Evolutionary conservation across 306 rosid species (phyloP), one percentile per base, ranked within the genome.

Genomic region (Neltuma alba): DNA sequence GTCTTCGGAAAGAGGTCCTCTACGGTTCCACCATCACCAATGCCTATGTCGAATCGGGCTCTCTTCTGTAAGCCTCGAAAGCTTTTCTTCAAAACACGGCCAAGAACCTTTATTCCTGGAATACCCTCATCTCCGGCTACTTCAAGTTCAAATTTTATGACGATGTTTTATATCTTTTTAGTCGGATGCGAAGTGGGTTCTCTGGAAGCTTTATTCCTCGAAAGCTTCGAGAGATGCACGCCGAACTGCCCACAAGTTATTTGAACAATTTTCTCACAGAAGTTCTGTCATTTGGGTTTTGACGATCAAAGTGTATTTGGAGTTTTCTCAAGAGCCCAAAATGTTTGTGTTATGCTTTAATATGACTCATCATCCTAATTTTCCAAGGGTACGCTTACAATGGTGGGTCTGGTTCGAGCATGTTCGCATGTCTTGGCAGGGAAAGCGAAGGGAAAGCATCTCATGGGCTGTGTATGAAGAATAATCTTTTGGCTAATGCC

Each of bases 91-190:
- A 66, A 34, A 81, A 74, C 50, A 67, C 20, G 5, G 28, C 6
- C 4, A 75, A 75, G 42, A 81, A 75, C 63, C 64, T 67, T 81
- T 54, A 57, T 69, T 81, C 76, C 3, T 81, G 80, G 71, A 81
- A 81, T 36, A 42, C 80, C 28, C 57, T 74, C 33, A 80, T 74
- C 63, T 67, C 76, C 28, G 70, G 76, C 27, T 66, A 52, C 80
- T 80, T 73, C 13, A 66, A 74, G 54, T 7, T 25, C 63, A 2
- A 48, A 37, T 18, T 74, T 52, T 54, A 28, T 9, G 75, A 3
- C 40, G 30, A 74, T 6, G 80, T 66, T 74, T 74, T 66, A 55
- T 12, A 42, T 20, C 71, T 74, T 54, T 81, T 65, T 23, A 33
- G 30, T 66, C 18, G 31, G 6, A 52, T 74, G 70, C 33, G 80